Base-by-base conservation (phyloP, 164 flowering plant species). In the Vitis rotundifolia region DNA sequence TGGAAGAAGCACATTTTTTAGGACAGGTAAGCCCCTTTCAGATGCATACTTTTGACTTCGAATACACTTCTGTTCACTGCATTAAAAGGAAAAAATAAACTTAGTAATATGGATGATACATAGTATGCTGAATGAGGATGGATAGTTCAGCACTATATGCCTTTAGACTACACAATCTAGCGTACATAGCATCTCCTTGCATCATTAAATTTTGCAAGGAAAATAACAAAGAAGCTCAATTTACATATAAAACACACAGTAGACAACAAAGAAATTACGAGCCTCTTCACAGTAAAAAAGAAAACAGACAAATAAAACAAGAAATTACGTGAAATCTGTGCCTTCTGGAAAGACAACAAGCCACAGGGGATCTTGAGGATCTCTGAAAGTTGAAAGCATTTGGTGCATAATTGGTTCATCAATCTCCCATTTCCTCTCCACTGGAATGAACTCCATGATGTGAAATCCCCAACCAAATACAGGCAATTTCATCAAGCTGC, bases 281-380 rank as follows among this genome's bases (percentile, higher is more conserved):
- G 16, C 37, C n/a, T 53, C 13, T 15, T 65, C 13, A 16, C 58
- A 54, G 67, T 55, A 63, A 8, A 66, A 13, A 15, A 0, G 44
- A 4, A n/a, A 11, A 19, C 16, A 74, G 4, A 53, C 56, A 71
- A 58, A 44, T 49, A 48, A 18, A 53, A 18, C 52, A 49, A 73
- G 74, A 48, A 67, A 62, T 88, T 91, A 93, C 99, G 96, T 89
- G 81, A 77, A 93, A 81, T 95, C 98, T 9, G 99, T 95, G 78
- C 99, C 99, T 81, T 95, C 99, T 5, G 99, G 99, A 78, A 95
- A 95, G 69, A 93, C 73, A 63, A 87, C 97, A 73, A 95, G 94
- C 98, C 99, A 95, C 0, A 95, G 81, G 48, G 93, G 90, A 78
- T 91, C 98, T 31, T 51, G 71, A 9, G 79, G 85, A 85, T 89